These are phyloP conservation scores for Tricholomella constricta DNA, from an alignment of 768 basidiomycete genomes.

Conservation along the genomic window DNA sequence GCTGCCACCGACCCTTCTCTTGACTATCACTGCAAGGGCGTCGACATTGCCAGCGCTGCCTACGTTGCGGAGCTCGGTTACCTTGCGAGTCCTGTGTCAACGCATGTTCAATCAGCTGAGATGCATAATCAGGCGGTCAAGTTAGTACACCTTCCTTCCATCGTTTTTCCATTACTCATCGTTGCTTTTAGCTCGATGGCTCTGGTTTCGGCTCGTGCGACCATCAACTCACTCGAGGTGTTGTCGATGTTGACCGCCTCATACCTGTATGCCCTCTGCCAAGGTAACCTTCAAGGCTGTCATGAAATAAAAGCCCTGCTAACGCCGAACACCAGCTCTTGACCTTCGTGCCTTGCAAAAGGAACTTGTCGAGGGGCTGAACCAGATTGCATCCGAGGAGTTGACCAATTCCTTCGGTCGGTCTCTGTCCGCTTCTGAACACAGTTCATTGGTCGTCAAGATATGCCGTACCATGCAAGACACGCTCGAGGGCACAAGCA, in stretches of 20 bases:
- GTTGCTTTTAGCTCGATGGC: slow-evolving; percentile 68
- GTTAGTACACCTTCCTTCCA: slow-evolving; percentile 41
- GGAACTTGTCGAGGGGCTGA: slow-evolving; percentile 57
- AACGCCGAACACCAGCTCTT: slow-evolving; percentile 46
- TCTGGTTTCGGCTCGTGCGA: slow-evolving; percentile 79
- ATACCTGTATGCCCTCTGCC: slow-evolving; percentile 73
- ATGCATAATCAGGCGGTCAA: slow-evolving; percentile 94
- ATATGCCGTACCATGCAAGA: slow-evolving; percentile 48
- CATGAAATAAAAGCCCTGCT: background rate
- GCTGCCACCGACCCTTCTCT: slow-evolving; percentile 80
- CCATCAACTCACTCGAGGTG: slow-evolving; percentile 76
- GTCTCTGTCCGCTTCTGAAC: slow-evolving; percentile 36
- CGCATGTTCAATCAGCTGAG: slow-evolving; percentile 84
- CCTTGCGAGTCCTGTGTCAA: slow-evolving; percentile 82
- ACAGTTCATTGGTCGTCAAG: slow-evolving; percentile 33
- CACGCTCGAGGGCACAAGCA: slow-evolving; percentile 64
- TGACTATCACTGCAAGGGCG: slow-evolving; percentile 82
- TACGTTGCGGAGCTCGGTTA: slow-evolving; percentile 83
- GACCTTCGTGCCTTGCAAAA: slow-evolving; percentile 77
- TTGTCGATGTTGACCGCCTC: slow-evolving; percentile 73
- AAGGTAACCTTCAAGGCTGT: slow-evolving; percentile 40
- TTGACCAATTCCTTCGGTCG: slow-evolving; percentile 46
- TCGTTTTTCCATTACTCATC: slow-evolving; percentile 1
- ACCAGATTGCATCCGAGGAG: slow-evolving; percentile 50
- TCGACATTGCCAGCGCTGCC: slow-evolving; percentile 83